Base-by-base conservation (phyloP, 768 basidiomycete species). In the Boletus vermiculosoides region DNA sequence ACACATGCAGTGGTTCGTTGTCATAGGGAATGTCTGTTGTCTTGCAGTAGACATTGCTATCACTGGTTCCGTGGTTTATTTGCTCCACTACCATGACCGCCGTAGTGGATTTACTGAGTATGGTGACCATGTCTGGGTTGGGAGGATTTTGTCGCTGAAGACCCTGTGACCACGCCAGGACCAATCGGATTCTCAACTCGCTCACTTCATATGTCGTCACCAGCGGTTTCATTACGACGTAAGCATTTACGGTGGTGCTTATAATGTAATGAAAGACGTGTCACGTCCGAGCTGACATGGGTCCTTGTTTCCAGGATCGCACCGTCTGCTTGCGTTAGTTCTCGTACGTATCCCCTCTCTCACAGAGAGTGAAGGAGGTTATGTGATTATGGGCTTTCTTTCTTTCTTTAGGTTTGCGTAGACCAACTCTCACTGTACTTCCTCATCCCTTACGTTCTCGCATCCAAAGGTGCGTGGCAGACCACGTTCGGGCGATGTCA, bases 191-290 rank as follows among this genome's bases (percentile, higher is more conserved):
- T 9, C 12, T 57, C 10, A 30, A 11, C 12, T 25, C 20, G n/a
- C 50, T 57, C 12, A 41, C 45, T 4, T 31, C 36, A 25, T 57
- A 47, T 33, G 18, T 57, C 15, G 31, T 52, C 22, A 23, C 44
- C 37, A 52, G 23, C 23, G 45, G 56, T 45, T n/a, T 42, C 22
- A 34, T 52, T 33, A 57, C 44, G 22, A 25, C 37, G 55, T 47
- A 34, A 25, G 56, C 18, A 18, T 40, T 39, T n/a, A 15, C 18
- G 4, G 25, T 9, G 3, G 8, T 20, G 13, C 28, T 28, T 12
- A 20, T 22, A n/a, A 1, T 7, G 15, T 7, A 2, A 9, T 15
- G 46, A 42, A 25, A 3, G 20, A 16, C 25, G n/a, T n/a, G n/a
- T n/a, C n/a, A n/a, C n/a, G 6, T 15, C 25, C 36, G 34, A n/a